Evolutionary conservation across 257 asterid species (phyloP), one percentile per base, ranked within the genome.

Genomic region (Solanum habrochaites): DNA sequence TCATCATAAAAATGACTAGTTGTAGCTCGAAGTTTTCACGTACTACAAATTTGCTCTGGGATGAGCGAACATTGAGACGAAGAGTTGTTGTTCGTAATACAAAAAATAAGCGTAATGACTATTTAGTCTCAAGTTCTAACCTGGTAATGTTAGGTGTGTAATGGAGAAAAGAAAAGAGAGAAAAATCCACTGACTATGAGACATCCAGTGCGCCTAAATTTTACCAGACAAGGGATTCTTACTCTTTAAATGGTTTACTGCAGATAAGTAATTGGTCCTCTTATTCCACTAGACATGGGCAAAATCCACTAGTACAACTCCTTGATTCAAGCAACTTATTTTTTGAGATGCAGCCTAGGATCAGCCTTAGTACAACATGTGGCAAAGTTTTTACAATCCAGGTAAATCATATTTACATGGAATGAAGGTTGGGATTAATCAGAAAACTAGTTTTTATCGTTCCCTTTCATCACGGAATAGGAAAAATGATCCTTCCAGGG

Each of bases 351-450:
- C 72, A 25, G 14, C 35, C 2, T 6, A 60, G 69, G 67, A 60
- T 60, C 21, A 60, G 67, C 27, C 67, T 64, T 18, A 64, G 35
- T 25, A 25, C 25, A 25, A 25, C 18, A 37, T 66, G 72, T 90
- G 92, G 92, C 89, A 89, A 85, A 90, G 92, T 86, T 91, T 91
- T 86, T 31, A 62, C 15, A 9, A 62, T 62, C 70, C 31, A 10
- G 14, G 70, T 62, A 15, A 62, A 15, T 10, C 93, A 42, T 21
- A 88, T 11, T 67, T 91, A 25, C 91, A 91, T 3, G 91, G 92
- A 27, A 90, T 91, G 90, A 91, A 91, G 86, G 87, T 90, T 1
- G 91, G 94, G 9, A 82, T 89, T 89, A 72, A 91, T 45, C 40
- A 88, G 4, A 32, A 32, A 32, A 32, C 3, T 32, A 2, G 35